phyloP scores from a whole-genome alignment of 1,284 basidiomycete species.

The Malassezia nana region DNA sequence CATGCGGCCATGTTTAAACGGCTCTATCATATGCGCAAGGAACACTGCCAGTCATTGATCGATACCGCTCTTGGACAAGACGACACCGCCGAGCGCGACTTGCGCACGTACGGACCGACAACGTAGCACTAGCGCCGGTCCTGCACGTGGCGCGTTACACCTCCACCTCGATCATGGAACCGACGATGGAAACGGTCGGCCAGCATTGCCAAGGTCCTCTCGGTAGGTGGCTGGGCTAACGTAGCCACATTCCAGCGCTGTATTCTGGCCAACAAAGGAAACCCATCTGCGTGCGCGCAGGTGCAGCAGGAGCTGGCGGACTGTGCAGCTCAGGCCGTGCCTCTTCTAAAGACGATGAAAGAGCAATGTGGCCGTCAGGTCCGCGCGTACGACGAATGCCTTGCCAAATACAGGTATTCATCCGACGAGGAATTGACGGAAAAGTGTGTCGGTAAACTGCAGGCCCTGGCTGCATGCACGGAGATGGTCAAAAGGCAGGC shows the following conservation, averaged over 20 bases:
- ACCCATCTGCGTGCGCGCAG: slow-evolving; percentile 25
- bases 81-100: slow-evolving; percentile 2
- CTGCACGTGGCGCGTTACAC: not conserved
- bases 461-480: slow-evolving; percentile 36
- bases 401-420: slow-evolving; percentile 21
- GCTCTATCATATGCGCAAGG: slow-evolving; percentile 11
- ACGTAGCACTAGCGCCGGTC: not conserved
- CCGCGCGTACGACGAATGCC: slow-evolving; percentile 37
- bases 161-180: slow-evolving; percentile 11
- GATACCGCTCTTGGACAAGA: not conserved
- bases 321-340: slow-evolving; percentile 38
- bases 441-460: slow-evolving; percentile 32
- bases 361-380: slow-evolving; percentile 30
- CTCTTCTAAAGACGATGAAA: slow-evolving; percentile 36
- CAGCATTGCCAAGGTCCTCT: slow-evolving; percentile 5
- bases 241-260: slow-evolving; percentile 33
- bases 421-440: slow-evolving; percentile 31
- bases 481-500: slow-evolving; percentile 34
- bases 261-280: slow-evolving; percentile 33
- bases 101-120: not conserved
- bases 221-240: slow-evolving; percentile 1
- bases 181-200: slow-evolving; percentile 15
- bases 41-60: not conserved
- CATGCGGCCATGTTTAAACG: slow-evolving; percentile 6
- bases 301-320: slow-evolving; percentile 29